Conservation (phyloP, 305 asterid genomes). For the Fraxinus sp. region DNA sequence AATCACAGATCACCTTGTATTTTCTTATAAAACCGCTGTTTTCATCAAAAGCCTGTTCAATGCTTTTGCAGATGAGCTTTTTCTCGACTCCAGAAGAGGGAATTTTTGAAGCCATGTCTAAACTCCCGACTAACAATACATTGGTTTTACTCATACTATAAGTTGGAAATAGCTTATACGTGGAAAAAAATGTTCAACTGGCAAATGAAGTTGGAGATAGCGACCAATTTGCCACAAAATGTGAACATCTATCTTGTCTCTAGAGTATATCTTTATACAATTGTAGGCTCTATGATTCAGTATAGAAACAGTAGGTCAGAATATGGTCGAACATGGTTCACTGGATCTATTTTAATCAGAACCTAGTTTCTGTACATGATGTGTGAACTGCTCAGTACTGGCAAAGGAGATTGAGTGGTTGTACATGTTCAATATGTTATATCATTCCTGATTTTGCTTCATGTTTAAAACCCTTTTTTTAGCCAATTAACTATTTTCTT, state of each 20-base stretch:
- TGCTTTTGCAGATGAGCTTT: slow-evolving; percentile 47
- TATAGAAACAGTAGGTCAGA: background rate
- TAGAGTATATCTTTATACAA: slow-evolving; percentile 28
- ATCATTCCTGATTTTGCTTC: background rate
- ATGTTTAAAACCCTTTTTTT: background rate
- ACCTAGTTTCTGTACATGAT: slow-evolving; percentile 31
- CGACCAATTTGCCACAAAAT: slow-evolving; percentile 20
- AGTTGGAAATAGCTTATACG: slow-evolving; percentile 10
- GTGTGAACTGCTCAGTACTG: slow-evolving; percentile 18
- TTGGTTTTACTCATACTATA: slow-evolving; percentile 6
- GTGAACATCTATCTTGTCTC: slow-evolving; percentile 27
- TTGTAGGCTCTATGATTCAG: slow-evolving; percentile 31
- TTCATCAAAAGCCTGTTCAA: background rate
- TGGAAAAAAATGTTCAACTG: background rate
- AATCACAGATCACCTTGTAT: slow-evolving; percentile 3
- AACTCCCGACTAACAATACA: slow-evolving; percentile 12
- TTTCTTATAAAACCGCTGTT: slow-evolving; percentile 3
- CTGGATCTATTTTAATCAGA: slow-evolving; percentile 27
- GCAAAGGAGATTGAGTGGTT: slow-evolving; percentile 22
- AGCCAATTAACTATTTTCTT: background rate
- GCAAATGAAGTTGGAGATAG: background rate
- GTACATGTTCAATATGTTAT: slow-evolving; percentile 4
- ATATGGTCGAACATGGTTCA: slow-evolving; percentile 9
- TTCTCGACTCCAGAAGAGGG: slow-evolving; percentile 44
- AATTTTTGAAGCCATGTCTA: slow-evolving; percentile 34